Evolutionary conservation across 805 yeast species (phyloP), one percentile per base, ranked within the genome.

Genomic region (Lipomyces spencermartinsiae): DNA sequence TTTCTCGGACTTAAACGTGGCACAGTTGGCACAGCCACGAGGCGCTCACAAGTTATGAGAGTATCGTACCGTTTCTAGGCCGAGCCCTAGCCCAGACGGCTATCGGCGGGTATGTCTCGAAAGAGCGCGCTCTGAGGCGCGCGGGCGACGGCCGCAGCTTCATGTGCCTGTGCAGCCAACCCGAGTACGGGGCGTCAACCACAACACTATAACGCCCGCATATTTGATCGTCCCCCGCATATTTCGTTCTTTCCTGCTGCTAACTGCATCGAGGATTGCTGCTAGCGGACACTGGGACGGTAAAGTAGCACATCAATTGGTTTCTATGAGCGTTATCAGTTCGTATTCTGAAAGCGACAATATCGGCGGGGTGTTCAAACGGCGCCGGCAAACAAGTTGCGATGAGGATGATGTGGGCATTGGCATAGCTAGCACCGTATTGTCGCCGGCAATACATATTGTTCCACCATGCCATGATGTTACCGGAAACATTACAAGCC

Each of bases 361-460:
- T n/a, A 7, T 7, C 49, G n/a, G 49, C 22, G 22, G 19, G 7
- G 0, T 43, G 22, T 43, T 43, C 49, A 43, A 43, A 43, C 49
- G 49, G 49, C 49, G 22, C 9, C 49, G 19, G n/a, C 10, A 43
- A 2, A 22, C 10, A 1, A 43, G 49, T 16, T 16, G 10, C 25
- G 49, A 43, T 43, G 49, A 16, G 22, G 16, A 4, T 43, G 49
- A 43, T 16, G 49, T 0, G 22, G 22, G 22, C 8, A 43, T 9
- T 43, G 49, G 49, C n/a, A n/a, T 43, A 43, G n/a, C 49, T 25
- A 53, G 56, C n/a, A 10, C 56, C 16, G 56, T 53, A 31, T 49
- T 62, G 14, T 62, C 65, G 7, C 65, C 65, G 22, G 65, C 58
- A 14, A 49, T 62, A 22, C 65, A 62, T 25, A 62, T 62, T 29